Evolutionary conservation across 2,329 filamentous ascomycete species (phyloP).

Genomic region (Aspergillus fructus): DNA sequence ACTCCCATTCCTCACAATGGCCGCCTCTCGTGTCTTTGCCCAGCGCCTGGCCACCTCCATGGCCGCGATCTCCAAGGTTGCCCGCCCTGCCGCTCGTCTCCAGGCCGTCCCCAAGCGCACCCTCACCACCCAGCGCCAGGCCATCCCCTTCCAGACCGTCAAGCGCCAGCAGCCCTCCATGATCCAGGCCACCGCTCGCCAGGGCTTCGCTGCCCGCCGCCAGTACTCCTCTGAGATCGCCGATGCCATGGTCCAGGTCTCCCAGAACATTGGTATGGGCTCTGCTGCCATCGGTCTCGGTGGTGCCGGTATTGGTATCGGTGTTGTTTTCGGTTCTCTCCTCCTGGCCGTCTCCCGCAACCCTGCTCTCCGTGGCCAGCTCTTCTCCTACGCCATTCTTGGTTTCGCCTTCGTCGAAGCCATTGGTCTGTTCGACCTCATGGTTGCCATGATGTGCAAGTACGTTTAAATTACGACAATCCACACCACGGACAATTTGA

Average conservation of each 20-base stretch:
- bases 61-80: slow-evolving; percentile 73
- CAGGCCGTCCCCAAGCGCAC: slow-evolving; percentile 70
- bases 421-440: slow-evolving; percentile 74
- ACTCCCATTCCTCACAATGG: slow-evolving; percentile 66
- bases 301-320: slow-evolving; percentile 70
- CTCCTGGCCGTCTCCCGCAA: slow-evolving; percentile 89
- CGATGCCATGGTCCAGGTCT: slow-evolving; percentile 81
- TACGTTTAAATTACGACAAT: slow-evolving; percentile 55
- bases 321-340: slow-evolving; percentile 88
- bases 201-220: slow-evolving; percentile 60
- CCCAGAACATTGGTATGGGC: slow-evolving; percentile 88
- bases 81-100: slow-evolving; percentile 70
- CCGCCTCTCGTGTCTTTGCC: slow-evolving; percentile 73
- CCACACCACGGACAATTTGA: not conserved
- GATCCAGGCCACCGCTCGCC: slow-evolving; percentile 65
- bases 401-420: slow-evolving; percentile 95
- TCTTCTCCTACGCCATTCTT: slow-evolving; percentile 94
- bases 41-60: slow-evolving; percentile 68
- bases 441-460: slow-evolving; percentile 94
- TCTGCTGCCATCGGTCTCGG: slow-evolving; percentile 87
- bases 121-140: slow-evolving; percentile 48
- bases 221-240: slow-evolving; percentile 87
- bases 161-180: slow-evolving; percentile 72
- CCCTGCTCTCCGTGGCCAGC: slow-evolving; percentile 90
- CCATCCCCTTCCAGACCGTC: slow-evolving; percentile 66